Percentiles rank a stretch among this genome's conserved stretches.
These are phyloP conservation scores for Trypanosoma brucei DNA, from an alignment of 208 protist species.

Conservation along the genomic window DNA sequence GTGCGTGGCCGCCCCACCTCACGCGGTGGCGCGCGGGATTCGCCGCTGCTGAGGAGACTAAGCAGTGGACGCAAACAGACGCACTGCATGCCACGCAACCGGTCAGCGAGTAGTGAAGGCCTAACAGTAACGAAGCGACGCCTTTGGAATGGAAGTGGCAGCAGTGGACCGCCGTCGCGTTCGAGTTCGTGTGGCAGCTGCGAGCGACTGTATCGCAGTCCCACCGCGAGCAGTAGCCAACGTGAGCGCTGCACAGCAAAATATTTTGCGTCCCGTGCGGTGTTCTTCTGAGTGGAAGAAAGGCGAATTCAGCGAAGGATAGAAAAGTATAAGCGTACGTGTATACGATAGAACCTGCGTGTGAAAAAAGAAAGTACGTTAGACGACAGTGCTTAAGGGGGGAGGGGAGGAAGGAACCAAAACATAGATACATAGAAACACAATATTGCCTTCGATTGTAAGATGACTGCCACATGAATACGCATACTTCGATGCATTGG, in stretches of 20 bases:
- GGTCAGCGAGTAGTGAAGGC: conserved; percentile 15
- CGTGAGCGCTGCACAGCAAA: conserved; percentile 18
- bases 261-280: conserved; percentile 31
- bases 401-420: too few relatives aligned
- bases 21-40: conserved; percentile 31
- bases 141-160: conserved; percentile 20
- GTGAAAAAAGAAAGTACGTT: too few relatives aligned
- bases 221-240: conserved; percentile 60
- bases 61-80: conserved; percentile 35
- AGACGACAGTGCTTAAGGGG: too few relatives aligned
- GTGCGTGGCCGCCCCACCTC: not conserved
- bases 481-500: too few relatives aligned
- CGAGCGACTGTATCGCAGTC: conserved; percentile 63
- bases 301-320: not conserved
- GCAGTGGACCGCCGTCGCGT: conserved; percentile 11
- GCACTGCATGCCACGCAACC: conserved; percentile 3
- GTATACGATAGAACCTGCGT: too few relatives aligned
- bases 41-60: conserved; percentile 43
- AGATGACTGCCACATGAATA: too few relatives aligned
- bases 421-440: too few relatives aligned
- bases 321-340: too few relatives aligned
- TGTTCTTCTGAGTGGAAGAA: conserved; percentile 37
- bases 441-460: too few relatives aligned
- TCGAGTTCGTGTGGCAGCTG: conserved; percentile 27
- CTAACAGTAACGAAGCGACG: conserved; percentile 23